Base-by-base conservation (phyloP, 805 yeast species). In the Metschnikowia colocasiae region DNA sequence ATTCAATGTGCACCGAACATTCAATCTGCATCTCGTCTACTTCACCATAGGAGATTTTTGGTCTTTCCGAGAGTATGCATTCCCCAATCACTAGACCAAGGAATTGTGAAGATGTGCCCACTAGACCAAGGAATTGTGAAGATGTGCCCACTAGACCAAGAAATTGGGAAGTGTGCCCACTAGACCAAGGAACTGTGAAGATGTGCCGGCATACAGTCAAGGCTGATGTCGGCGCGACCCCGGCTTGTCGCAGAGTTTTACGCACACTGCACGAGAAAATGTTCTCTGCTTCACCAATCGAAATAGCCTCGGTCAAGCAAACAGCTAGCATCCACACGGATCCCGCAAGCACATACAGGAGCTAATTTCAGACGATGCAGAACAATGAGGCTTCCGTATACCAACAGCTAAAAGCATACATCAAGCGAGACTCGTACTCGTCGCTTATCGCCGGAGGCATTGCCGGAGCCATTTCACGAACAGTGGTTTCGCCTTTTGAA, bases 401-500 rank as follows among this genome's bases (percentile, higher is more conserved):
- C 20, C 33, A 39, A 6, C 34, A 39, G 42, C 42, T 39, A 39
- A 39, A 39, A 19, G 33, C 42, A 3, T 39, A 39, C 45, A 45
- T 70, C 36, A 75, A 74, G 49, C 63, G 65, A 18, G 86, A 81
- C 45, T 75, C 82, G 15, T 77, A 78, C 27, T 74, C 89, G 2
- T 80, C 90, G 3, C 74, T 86, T 32, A 49, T 85, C 7, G 77
- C 87, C 5, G 95, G 95, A 13, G 94, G 94, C 6, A 58, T 82
- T 7, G 92, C 76, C 2, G 95, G 95, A 15, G 89, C 89, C 0
- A 71, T 85, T 0, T 87, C 96, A 1, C 74, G 98, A 46, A 92
- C 98, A 0, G 88, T 86, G 1, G 97, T 91, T 5, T 87, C 97
- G 10, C 99, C 99, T 1, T 82, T 92, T 66, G 99, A 92, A 64